phyloP scores from a whole-genome alignment of 179 eudicot species.

The Silene noctiflora region DNA sequence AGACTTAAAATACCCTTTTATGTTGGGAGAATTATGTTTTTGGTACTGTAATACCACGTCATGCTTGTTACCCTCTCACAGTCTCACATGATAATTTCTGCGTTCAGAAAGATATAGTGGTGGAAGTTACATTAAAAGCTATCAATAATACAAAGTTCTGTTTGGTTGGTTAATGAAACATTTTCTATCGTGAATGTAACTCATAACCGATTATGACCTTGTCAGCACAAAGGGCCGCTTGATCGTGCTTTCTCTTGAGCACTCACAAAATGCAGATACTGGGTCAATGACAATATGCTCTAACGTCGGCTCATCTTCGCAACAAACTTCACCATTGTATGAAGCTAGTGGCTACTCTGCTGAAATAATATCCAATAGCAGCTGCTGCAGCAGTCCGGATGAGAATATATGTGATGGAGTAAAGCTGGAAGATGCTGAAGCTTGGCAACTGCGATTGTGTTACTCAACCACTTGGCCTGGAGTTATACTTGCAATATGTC shows the following conservation, averaged over 20 bases:
- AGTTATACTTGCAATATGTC: slow-evolving; percentile 70
- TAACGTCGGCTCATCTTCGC: slow-evolving; percentile 56
- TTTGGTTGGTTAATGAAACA: neutral
- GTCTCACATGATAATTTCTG: neutral
- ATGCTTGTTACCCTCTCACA: neutral
- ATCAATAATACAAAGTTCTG: neutral
- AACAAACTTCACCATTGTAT: slow-evolving; percentile 54
- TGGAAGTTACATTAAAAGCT: neutral
- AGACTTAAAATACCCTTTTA: neutral
- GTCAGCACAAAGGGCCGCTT: slow-evolving; percentile 83
- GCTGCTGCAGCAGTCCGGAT: slow-evolving; percentile 89
- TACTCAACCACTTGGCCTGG: slow-evolving; percentile 57
- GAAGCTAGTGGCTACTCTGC: slow-evolving; percentile 54
- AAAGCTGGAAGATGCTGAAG: slow-evolving; percentile 76
- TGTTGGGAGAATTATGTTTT: neutral
- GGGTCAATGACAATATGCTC: slow-evolving; percentile 58
- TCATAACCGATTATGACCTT: slow-evolving; percentile 28
- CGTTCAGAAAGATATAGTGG: neutral
- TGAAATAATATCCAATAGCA: slow-evolving; percentile 62
- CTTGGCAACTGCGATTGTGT: slow-evolving; percentile 70
- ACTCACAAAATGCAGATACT: slow-evolving; percentile 55
- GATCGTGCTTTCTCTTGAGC: slow-evolving; percentile 78
- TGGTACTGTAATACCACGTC: neutral
- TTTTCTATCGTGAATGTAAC: neutral
- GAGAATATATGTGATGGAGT: slow-evolving; percentile 68